Evolutionary conservation across 768 basidiomycete genomes (phyloP), one percentile per base, ranked within the genome.

Genomic region (Antrodiella citrinella): DNA sequence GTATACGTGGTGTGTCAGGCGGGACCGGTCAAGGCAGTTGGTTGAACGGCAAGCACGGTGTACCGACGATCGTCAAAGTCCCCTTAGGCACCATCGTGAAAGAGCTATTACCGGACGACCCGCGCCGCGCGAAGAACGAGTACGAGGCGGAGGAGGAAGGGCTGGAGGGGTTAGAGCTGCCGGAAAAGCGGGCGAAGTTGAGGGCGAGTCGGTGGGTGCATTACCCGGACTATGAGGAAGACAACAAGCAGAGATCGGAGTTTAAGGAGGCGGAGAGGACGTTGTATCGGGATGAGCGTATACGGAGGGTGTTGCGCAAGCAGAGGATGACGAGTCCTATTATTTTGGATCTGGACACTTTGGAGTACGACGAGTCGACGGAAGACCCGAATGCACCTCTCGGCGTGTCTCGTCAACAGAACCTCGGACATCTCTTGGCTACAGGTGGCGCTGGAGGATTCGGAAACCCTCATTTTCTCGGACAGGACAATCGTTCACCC

Each of bases 11-110:
- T 0, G 72, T 75, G 3, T 66, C 78, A 12, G 95, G 92, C 4
- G 70, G 65, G 0, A 69, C 84, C 51, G 95, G 95, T 13, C 78
- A 81, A 52, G 95, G 95, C 0, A 82, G 85, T 1, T 94, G 88
- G 86, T 82, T 81, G 62, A 89, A 91, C 60, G 95, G 95, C 3
- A 78, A 76, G 55, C 75, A 76, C 49, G 91, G 83, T 0, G 62
- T 76, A 2, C 90, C 93, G 2, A 72, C 80, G 3, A 69, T 92
- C 44, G 76, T 98, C 51, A 74, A 75, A 44, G 92, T 98, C 0
- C 95, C 95, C 0, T 66, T 95, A 0, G 95, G 95, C 0, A 98
- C 95, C 1, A 80, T 97, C 49, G 84, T 97, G 4, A 77, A 80
- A 25, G 84, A 94, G 59, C 70, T 96, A 38, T 65, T 76, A 3